Conservation (phyloP, 768 basidiomycete genomes). For the Tulasnella sp. region DNA sequence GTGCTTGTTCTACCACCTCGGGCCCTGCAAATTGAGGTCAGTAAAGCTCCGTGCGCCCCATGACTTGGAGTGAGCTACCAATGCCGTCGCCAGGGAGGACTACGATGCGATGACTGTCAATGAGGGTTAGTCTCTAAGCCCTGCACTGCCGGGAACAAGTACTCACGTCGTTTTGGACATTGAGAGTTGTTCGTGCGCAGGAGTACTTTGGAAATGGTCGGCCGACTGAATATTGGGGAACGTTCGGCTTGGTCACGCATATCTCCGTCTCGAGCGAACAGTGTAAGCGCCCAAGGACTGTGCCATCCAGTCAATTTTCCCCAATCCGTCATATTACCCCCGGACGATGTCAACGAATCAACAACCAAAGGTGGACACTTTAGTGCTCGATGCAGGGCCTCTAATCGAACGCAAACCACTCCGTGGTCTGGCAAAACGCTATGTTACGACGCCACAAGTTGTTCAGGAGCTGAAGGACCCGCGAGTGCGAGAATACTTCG, state of each 20-base stretch:
- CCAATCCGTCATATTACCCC: not conserved
- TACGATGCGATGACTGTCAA: slow-evolving; percentile 72
- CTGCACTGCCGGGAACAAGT: not conserved
- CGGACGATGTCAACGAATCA: not conserved
- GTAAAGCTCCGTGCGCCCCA: not conserved
- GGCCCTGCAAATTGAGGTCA: slow-evolving; percentile 54
- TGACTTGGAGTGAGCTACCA: slow-evolving; percentile 47
- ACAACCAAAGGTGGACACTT: slow-evolving; percentile 43
- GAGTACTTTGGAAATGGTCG: slow-evolving; percentile 11
- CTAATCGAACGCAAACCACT: slow-evolving; percentile 84
- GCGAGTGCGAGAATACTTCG: slow-evolving; percentile 80
- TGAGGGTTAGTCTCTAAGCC: not conserved
- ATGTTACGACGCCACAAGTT: slow-evolving; percentile 86
- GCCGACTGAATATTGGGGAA: not conserved
- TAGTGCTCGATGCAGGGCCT: slow-evolving; percentile 93
- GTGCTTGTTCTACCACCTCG: slow-evolving; percentile 81
- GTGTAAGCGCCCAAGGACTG: not conserved
- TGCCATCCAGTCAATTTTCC: not conserved
- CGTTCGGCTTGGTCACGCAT: not conserved
- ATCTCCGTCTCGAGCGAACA: not conserved
- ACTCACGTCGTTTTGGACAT: slow-evolving; percentile 31
- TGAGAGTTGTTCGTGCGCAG: not conserved
- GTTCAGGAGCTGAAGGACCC: slow-evolving; percentile 85
- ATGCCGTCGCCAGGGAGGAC: slow-evolving; percentile 97
- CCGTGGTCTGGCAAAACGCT: slow-evolving; percentile 80